These are phyloP conservation scores for Mucor velutinosus DNA, from an alignment of 371 early-diverging fungal genomes.

Conservation along the genomic window DNA sequence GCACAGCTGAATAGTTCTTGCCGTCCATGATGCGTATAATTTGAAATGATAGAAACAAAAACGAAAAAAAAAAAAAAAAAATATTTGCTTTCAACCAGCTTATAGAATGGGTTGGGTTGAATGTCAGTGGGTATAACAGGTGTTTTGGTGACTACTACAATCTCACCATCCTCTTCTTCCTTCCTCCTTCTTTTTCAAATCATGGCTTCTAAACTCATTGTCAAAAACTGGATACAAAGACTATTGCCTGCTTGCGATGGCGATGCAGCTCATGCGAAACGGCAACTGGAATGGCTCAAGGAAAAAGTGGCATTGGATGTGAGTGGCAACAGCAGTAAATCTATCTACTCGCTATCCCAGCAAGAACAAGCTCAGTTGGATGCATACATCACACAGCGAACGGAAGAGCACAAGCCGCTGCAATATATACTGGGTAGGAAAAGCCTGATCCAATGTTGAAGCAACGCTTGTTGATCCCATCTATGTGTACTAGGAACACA, in stretches of 20 bases:
- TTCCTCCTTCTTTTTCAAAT: background rate
- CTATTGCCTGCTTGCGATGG: constrained; percentile 36
- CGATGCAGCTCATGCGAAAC: constrained; percentile 29
- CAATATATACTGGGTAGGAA: constrained; percentile 81
- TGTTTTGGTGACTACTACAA: constrained; percentile 1
- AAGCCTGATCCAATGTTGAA: background rate
- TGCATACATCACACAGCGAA: constrained; percentile 51
- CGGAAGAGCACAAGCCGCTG: constrained; percentile 68
- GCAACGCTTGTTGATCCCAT: background rate
- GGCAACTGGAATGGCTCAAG: constrained; percentile 43
- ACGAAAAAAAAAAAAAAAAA: background rate
- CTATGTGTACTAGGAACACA: constrained; percentile 57
- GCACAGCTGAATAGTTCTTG: constrained; percentile 44
- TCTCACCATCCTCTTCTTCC: background rate
- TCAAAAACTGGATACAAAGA: constrained; percentile 20
- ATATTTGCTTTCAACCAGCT: background rate
- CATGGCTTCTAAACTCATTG: background rate
- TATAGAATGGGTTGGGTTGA: background rate
- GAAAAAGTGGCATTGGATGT: constrained; percentile 25
- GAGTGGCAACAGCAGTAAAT: background rate
- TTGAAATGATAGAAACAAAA: background rate
- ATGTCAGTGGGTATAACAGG: background rate
- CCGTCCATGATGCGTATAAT: constrained; percentile 19
- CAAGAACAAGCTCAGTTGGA: constrained; percentile 29
- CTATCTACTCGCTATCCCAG: constrained; percentile 4